Conservation (phyloP, 208 protist genomes). For the Leptomonas seymouri region DNA sequence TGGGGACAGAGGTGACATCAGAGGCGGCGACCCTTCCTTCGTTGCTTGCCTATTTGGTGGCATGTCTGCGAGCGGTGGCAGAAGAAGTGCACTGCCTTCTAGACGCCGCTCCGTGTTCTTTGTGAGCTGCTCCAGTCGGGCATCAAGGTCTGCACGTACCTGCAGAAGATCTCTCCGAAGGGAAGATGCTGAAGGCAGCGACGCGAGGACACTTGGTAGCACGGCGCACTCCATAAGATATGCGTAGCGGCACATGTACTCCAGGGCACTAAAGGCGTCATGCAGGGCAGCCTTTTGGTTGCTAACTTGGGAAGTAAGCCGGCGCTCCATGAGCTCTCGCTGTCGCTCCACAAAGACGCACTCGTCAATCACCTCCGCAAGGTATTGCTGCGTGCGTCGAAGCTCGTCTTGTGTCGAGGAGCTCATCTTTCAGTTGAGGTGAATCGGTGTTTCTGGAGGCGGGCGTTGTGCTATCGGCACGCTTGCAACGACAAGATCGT, state of each 20-base stretch:
- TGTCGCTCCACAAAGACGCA: constrained; percentile 75
- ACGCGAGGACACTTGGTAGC: constrained; percentile 5
- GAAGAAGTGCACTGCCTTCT: background rate
- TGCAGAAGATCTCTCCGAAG: constrained; percentile 8
- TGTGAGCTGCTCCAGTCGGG: constrained; percentile 1
- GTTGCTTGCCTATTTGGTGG: background rate
- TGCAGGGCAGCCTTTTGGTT: constrained; percentile 26
- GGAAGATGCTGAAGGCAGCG: background rate
- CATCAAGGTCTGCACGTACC: constrained; percentile 2
- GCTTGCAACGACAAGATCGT: too few species aligned
- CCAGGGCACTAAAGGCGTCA: constrained; percentile 28
- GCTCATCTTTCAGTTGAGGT: background rate
- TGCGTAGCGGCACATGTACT: constrained; percentile 24
- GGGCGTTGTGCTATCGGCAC: too few species aligned
- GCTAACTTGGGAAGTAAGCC: constrained; percentile 28
- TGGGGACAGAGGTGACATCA: background rate
- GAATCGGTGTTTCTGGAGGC: too few species aligned
- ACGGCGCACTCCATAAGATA: constrained; percentile 15
- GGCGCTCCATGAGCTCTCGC: constrained; percentile 48
- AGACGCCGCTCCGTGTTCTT: background rate
- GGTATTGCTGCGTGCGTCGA: constrained; percentile 42
- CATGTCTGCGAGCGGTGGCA: background rate
- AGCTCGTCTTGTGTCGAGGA: constrained; percentile 16
- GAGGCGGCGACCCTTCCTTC: background rate
- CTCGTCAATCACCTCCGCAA: constrained; percentile 81